Conservation (phyloP, 192 early-diverging fungal species). For the Gonapodya prolifera region DNA sequence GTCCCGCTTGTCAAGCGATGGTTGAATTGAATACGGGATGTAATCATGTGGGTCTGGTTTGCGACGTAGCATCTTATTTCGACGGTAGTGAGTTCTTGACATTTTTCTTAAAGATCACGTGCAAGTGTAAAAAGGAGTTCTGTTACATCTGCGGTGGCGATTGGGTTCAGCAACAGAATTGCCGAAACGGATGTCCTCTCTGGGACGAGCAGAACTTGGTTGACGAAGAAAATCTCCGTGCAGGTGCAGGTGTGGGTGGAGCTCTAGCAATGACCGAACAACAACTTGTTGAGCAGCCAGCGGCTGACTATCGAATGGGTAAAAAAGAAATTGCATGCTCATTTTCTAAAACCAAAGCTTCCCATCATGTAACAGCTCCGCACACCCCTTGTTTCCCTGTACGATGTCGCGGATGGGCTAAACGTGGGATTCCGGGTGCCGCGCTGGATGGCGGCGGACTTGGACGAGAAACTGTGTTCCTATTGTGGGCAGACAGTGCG, state of each 20-base stretch:
- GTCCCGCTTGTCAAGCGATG: conserved; percentile 6
- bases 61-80: neutral
- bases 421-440: neutral
- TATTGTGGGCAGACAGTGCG: neutral
- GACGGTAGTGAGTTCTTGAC: neutral
- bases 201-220: neutral
- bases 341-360: no score
- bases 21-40: neutral
- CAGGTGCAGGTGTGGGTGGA: neutral
- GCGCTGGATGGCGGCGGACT: neutral
- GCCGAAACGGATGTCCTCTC: conserved; percentile 4
- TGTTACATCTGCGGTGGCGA: conserved; percentile 1
- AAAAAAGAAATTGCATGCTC: no score
- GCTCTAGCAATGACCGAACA: neutral
- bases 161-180: neutral
- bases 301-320: no score
- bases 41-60: conserved; percentile 2
- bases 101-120: neutral
- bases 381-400: neutral
- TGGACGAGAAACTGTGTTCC: neutral
- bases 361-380: neutral
- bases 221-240: neutral
- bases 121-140: conserved; percentile 4
- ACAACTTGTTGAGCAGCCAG: neutral
- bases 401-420: neutral